A percentile compares a stretch with the other conserved stretches of the same genome.
Evolutionary conservation across 1,284 basidiomycete species (phyloP).

Genomic region (Sporisorium sorghi): DNA sequence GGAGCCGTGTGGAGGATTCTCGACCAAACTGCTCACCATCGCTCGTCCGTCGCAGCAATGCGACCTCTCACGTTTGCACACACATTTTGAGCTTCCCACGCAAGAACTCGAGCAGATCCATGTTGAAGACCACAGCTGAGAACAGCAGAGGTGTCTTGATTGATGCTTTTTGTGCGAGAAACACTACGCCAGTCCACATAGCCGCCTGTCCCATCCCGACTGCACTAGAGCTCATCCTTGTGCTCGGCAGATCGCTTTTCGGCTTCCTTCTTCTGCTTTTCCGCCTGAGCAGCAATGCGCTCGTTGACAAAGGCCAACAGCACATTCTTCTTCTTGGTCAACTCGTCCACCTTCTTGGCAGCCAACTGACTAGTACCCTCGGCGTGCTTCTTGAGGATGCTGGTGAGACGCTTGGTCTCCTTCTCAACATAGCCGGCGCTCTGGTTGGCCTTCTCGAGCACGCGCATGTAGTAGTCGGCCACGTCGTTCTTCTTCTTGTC

Average conservation of each 20-base stretch:
- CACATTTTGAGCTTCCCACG: too few species aligned
- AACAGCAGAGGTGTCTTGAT: background rate
- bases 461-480: slow-evolving; percentile 82
- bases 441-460: slow-evolving; percentile 88
- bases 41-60: too few species aligned
- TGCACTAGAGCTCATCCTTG: slow-evolving; percentile 42
- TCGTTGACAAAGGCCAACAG: slow-evolving; percentile 77
- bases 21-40: background rate
- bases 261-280: slow-evolving; percentile 44
- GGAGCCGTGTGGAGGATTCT: background rate
- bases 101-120: background rate
- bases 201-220: too few species aligned
- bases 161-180: background rate
- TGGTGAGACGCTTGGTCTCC: slow-evolving; percentile 79
- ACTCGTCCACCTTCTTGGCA: slow-evolving; percentile 86
- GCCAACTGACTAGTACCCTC: slow-evolving; percentile 72
- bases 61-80: too few species aligned
- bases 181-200: too few species aligned
- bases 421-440: slow-evolving; percentile 82
- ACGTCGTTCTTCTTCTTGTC: slow-evolving; percentile 70
- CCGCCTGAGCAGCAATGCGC: slow-evolving; percentile 50
- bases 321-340: slow-evolving; percentile 90
- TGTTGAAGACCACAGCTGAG: background rate
- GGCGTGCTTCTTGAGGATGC: slow-evolving; percentile 79
- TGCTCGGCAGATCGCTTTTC: slow-evolving; percentile 35